phyloP scores from a whole-genome alignment of 73 alveolate species.

The Paramecium tetraurelia region DNA sequence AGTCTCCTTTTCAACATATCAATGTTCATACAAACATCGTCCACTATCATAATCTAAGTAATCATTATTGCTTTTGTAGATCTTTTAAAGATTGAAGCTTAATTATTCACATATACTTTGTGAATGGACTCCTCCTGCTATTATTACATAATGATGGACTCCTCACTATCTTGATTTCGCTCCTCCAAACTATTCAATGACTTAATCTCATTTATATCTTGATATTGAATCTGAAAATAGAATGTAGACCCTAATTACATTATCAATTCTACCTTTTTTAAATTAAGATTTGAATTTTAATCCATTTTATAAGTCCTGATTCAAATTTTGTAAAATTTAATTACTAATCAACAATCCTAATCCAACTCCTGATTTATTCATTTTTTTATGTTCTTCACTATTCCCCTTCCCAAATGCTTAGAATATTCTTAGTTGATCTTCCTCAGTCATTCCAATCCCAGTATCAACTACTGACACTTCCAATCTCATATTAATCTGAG shows the following conservation, averaged over 20 bases:
- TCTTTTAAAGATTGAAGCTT: not conserved
- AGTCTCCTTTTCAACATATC: not conserved
- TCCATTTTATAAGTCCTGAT: not conserved
- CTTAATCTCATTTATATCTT: conserved; percentile 9
- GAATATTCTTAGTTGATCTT: conserved; percentile 1
- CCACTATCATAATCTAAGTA: not conserved
- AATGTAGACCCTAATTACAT: conserved; percentile 33
- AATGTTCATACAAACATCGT: not conserved
- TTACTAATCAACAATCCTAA: conserved; percentile 40
- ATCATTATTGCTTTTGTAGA: conserved; percentile 25
- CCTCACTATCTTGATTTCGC: conserved; percentile 45
- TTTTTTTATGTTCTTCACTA: conserved; percentile 46
- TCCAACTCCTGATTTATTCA: conserved; percentile 33
- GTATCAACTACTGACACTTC: conserved; percentile 6
- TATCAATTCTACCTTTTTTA: not conserved
- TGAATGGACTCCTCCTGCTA: not conserved
- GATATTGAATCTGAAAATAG: not conserved
- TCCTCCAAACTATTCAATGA: conserved; percentile 40
- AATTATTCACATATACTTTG: not conserved
- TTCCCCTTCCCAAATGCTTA: conserved; percentile 41
- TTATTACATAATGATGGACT: not conserved
- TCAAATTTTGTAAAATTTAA: not conserved
- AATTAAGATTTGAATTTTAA: conserved; percentile 9
- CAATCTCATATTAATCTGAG: not conserved
- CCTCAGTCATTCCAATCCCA: conserved; percentile 23